These are phyloP conservation scores for Macrophomina phaseolina DNA, from an alignment of 2,329 filamentous ascomycete genomes.

Conservation along the genomic window DNA sequence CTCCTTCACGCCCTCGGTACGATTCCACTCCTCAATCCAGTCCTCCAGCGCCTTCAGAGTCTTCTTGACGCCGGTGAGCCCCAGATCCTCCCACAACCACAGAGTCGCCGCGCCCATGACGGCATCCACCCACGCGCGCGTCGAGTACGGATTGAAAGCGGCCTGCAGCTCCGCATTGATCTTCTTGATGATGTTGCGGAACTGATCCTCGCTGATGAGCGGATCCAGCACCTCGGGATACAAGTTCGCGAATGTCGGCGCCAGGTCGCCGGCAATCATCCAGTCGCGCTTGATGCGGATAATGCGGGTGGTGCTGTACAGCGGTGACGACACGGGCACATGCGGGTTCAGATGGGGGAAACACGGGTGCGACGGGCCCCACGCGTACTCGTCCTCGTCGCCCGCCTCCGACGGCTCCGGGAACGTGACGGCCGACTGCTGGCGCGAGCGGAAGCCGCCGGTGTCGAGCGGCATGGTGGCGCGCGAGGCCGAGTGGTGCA, in stretches of 20 bases:
- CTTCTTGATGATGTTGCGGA: slow-evolving; percentile 79
- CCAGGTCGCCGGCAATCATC: slow-evolving; percentile 86
- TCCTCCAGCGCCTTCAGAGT: slow-evolving; percentile 72
- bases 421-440: slow-evolving; percentile 17
- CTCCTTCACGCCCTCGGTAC: slow-evolving; percentile 62
- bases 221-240: slow-evolving; percentile 96
- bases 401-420: slow-evolving; percentile 20
- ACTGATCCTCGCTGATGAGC: slow-evolving; percentile 82
- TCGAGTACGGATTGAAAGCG: slow-evolving; percentile 80
- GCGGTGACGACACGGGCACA: slow-evolving; percentile 75
- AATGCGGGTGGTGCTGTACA: slow-evolving; percentile 80
- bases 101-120: slow-evolving; percentile 82
- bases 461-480: slow-evolving; percentile 23
- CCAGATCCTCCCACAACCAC: slow-evolving; percentile 94
- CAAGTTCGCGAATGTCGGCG: slow-evolving; percentile 90
- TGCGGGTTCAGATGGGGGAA: slow-evolving; percentile 94
- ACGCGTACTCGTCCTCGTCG: slow-evolving; percentile 74
- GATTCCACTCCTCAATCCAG: slow-evolving; percentile 90
- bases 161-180: slow-evolving; percentile 78
- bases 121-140: slow-evolving; percentile 79
- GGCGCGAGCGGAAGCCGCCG: slow-evolving; percentile 17
- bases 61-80: slow-evolving; percentile 75
- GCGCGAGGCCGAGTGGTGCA: slow-evolving; percentile 26
- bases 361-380: slow-evolving; percentile 93
- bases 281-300: slow-evolving; percentile 92